A percentile compares a stretch with the other conserved stretches of the same genome.
phyloP scores from a whole-genome alignment of 768 basidiomycete genomes.

The Podaxis sp. region DNA sequence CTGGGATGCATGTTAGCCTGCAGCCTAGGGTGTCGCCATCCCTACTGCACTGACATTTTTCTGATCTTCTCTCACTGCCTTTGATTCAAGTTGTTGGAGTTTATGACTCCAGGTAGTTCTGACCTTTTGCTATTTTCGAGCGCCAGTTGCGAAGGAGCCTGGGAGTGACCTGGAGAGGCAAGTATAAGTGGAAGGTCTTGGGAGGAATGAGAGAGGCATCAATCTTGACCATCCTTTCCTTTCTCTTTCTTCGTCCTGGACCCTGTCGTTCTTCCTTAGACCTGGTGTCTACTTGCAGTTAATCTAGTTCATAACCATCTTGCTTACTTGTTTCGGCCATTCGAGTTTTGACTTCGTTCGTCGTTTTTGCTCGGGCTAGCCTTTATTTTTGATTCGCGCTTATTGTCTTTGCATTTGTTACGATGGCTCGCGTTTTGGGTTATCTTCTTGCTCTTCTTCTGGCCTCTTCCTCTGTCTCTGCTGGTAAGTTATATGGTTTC shows the following conservation, averaged over 20 bases:
- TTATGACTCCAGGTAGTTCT: not conserved
- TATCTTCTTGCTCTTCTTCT: not conserved
- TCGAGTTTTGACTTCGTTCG: not conserved
- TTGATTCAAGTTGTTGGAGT: not conserved
- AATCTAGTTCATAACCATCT: not conserved
- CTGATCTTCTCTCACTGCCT: not conserved
- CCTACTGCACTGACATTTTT: constrained; percentile 3
- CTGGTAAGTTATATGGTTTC: not conserved
- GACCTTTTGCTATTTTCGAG: not conserved
- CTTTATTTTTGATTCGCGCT: not conserved
- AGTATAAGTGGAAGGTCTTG: not conserved
- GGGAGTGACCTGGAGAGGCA: not conserved
- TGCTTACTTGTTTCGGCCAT: not conserved
- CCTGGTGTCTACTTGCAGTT: constrained; percentile 9
- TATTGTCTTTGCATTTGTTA: not conserved
- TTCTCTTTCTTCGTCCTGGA: not conserved
- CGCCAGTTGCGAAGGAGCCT: not conserved
- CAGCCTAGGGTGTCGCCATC: not conserved
- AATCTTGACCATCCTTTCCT: not conserved
- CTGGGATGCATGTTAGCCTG: not conserved
- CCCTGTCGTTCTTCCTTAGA: not conserved
- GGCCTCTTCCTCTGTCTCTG: not conserved
- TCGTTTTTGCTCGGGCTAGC: constrained; percentile 3
- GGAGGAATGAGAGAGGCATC: not conserved
- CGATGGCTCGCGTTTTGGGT: constrained; percentile 6